phyloP scores from a whole-genome alignment of 257 asterid genomes.

The Capsicum pubescens region DNA sequence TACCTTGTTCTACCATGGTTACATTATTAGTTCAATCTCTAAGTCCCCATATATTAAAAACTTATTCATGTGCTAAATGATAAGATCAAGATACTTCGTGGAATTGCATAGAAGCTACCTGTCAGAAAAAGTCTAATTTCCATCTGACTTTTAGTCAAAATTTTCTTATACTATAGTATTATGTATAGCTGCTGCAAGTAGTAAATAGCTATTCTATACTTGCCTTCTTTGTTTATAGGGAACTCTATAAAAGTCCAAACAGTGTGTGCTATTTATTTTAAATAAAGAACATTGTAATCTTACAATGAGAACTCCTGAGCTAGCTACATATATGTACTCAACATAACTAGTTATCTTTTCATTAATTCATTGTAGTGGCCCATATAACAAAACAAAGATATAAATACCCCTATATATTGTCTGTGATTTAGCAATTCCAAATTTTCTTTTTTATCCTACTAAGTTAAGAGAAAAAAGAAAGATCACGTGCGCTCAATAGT shows the following conservation, averaged over 20 bases:
- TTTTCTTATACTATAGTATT: neutral
- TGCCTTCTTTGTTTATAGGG: neutral
- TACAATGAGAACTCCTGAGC: neutral
- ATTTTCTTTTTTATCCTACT: too few relatives aligned
- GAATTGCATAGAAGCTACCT: neutral
- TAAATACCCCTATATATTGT: neutral
- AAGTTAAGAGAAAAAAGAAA: too few relatives aligned
- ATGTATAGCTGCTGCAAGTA: neutral
- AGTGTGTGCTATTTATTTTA: neutral
- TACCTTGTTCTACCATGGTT: neutral
- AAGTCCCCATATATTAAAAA: neutral
- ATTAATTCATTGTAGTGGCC: neutral
- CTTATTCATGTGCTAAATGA: neutral
- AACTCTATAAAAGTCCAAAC: neutral
- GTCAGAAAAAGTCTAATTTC: slow-evolving; percentile 7
- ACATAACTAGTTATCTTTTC: neutral
- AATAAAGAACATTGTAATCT: neutral
- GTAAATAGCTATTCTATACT: neutral
- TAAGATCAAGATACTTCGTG: neutral
- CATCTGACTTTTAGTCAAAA: neutral
- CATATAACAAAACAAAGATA: neutral
- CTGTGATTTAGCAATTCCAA: neutral
- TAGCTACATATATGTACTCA: too few relatives aligned
- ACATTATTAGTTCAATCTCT: neutral
- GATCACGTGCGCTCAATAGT: neutral